These are phyloP conservation scores for Capsicum baccatum DNA, from an alignment of 257 asterid genomes.

Conservation along the genomic window DNA sequence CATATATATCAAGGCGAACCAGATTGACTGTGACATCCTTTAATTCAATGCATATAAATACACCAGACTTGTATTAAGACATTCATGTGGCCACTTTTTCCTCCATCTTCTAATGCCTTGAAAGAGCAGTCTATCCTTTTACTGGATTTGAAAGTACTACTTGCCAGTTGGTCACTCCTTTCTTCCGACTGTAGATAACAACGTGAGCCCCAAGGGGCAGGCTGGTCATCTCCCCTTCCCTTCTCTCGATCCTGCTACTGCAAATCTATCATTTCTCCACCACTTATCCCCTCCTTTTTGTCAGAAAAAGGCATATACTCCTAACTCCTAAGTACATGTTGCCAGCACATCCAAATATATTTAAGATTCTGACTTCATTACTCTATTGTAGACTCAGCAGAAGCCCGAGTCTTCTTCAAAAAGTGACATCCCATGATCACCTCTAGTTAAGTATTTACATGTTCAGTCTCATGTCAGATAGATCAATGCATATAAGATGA, in stretches of 20 bases:
- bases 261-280: background rate
- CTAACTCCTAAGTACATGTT: background rate
- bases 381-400: background rate
- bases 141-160: conserved; percentile 11
- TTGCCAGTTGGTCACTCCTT: conserved; percentile 20
- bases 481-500: background rate
- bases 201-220: background rate
- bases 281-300: background rate
- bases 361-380: background rate
- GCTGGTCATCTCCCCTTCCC: conserved; percentile 14
- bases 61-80: background rate
- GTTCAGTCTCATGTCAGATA: conserved; percentile 18
- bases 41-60: background rate
- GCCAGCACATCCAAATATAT: background rate
- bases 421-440: conserved; percentile 1
- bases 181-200: background rate
- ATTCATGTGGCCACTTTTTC: background rate
- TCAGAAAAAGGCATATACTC: background rate
- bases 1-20: background rate
- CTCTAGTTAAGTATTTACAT: conserved; percentile 11
- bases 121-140: background rate
- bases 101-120: conserved; percentile 5
- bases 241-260: background rate
- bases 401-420: conserved; percentile 2
- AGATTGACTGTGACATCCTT: conserved; percentile 3